Base-by-base conservation (phyloP, 1,284 basidiomycete genomes). In the Rhodotorula sp. region DNA sequence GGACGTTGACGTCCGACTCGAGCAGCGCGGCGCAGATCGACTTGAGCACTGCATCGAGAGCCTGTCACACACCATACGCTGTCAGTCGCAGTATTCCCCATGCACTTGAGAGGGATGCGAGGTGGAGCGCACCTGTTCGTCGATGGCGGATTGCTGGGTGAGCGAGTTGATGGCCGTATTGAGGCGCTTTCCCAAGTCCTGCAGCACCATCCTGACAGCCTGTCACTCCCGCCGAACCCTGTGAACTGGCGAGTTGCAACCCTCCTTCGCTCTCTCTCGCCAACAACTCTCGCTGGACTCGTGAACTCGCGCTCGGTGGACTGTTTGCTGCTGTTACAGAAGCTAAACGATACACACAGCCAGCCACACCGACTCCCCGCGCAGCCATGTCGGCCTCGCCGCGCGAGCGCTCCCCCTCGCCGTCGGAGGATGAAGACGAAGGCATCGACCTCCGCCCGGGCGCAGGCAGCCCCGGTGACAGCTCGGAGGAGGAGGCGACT, bases 1-100 rank as follows among this genome's bases (percentile, higher is more conserved):
- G 95, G 77, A 99, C 95, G 79, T 99, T 99, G 70, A 99, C 95
- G 82, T 99, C 96, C 37, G 94, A 90, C 82, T 97, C 94, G 62
- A 99, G 86, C 58, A 99, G 84, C 4, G 95, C 96, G 34, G 92
- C 86, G 72, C 92, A 94, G 73, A 99, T 91, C 81, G 95, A 91
- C 82, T 98, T 99, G 74, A 99, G 87, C 20, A 93, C 88, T 10
- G 87, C 87, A 83, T 98, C 95, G 77, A 99, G 88, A 58, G 94
- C 92, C 93, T 91, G 76, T 79, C 75, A 31, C 55, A 37, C 75
- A 58, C 68, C 61, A 10, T 15, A 8, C 22, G 7, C 22, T 61
- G 30, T 31, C 7, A 73, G 48, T n/a, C 55, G 40, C 52, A 51
- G 48, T 65, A 48, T 40, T 59, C 65, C 59, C 65, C 62, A 15